These are phyloP conservation scores for Schrenkiella parvula DNA, from an alignment of 345 rosid species.

Conservation along the genomic window DNA sequence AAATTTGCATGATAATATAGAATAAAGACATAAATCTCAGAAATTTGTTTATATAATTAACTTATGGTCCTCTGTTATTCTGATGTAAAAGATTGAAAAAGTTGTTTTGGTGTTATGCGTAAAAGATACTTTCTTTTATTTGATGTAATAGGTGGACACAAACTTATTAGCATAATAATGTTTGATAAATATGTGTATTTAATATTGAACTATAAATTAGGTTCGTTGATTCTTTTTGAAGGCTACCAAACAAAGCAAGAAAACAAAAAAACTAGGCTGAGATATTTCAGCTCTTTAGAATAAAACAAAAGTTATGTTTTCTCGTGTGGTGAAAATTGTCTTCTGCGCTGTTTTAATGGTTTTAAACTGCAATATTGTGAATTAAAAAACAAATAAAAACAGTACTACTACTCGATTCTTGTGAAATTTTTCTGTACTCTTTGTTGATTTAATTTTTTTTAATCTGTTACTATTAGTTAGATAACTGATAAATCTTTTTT, in stretches of 20 bases:
- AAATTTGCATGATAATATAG: not conserved
- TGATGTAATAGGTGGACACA: slow-evolving; percentile 20
- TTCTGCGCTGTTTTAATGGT: not conserved
- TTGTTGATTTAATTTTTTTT: not conserved
- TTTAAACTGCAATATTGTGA: not conserved
- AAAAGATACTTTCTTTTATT: slow-evolving; percentile 13
- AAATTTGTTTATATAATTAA: not conserved
- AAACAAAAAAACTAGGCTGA: not conserved
- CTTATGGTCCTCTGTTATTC: slow-evolving; percentile 12
- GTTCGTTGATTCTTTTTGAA: slow-evolving; percentile 19
- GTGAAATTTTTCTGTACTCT: not conserved
- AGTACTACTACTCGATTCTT: not conserved
- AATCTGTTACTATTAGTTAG: not conserved
- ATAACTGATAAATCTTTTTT: too few species aligned
- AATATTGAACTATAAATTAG: slow-evolving; percentile 17
- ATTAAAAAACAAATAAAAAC: not conserved
- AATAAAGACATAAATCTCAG: not conserved
- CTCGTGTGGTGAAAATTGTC: not conserved
- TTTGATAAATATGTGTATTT: slow-evolving; percentile 18
- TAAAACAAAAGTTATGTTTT: not conserved
- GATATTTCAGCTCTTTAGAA: slow-evolving; percentile 17
- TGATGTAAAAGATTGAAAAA: slow-evolving; percentile 14
- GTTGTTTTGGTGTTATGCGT: slow-evolving; percentile 19
- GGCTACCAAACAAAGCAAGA: slow-evolving; percentile 17
- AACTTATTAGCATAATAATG: slow-evolving; percentile 26